These are phyloP conservation scores for Leccinum aurantiacum DNA, from an alignment of 768 basidiomycete species.

Conservation along the genomic window DNA sequence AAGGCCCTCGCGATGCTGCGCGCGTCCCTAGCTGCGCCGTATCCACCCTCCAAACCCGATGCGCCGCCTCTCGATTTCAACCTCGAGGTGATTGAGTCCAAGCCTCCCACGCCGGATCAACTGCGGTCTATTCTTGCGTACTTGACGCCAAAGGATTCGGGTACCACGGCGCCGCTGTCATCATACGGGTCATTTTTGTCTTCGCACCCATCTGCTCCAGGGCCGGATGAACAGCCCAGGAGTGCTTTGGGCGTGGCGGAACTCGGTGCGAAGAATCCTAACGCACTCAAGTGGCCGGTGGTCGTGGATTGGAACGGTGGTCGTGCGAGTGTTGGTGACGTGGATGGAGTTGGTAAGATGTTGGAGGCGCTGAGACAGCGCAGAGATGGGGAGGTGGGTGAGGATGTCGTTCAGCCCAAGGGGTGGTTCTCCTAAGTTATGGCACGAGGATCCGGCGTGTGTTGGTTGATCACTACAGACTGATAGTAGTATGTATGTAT, in stretches of 20 bases:
- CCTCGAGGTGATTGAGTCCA: constrained; percentile 67
- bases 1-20: constrained; percentile 61
- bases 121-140: constrained; percentile 66
- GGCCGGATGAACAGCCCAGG: constrained; percentile 39
- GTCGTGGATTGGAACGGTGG: constrained; percentile 78
- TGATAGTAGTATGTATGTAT: too few species aligned
- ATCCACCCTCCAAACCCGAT: constrained; percentile 50
- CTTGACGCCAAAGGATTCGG: constrained; percentile 36
- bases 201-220: constrained; percentile 51
- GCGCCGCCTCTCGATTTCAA: constrained; percentile 63
- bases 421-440: constrained; percentile 51
- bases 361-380: constrained; percentile 63
- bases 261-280: constrained; percentile 55
- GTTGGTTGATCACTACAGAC: too few species aligned
- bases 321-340: constrained; percentile 60
- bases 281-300: constrained; percentile 72
- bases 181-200: constrained; percentile 51
- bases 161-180: constrained; percentile 21
- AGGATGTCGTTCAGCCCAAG: constrained; percentile 44
- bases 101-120: constrained; percentile 67
- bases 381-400: constrained; percentile 60
- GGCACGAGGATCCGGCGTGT: neutral
- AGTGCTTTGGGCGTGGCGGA: constrained; percentile 46
- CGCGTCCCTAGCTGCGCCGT: constrained; percentile 57
- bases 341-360: constrained; percentile 67